phyloP scores from a whole-genome alignment of 768 basidiomycete genomes.

The Suillus subluteus region DNA sequence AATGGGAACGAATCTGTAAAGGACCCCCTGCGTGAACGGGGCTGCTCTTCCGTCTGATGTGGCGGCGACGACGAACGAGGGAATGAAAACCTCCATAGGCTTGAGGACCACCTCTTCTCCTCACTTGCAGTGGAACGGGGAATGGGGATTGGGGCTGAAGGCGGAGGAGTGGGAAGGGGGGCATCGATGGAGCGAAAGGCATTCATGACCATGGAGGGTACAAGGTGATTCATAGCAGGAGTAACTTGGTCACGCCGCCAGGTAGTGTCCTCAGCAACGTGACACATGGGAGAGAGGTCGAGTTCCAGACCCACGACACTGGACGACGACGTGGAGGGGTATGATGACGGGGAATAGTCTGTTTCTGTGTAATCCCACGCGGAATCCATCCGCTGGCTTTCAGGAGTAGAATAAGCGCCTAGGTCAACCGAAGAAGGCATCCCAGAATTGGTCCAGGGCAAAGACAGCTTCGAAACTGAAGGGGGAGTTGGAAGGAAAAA shows the following conservation, averaged over 20 bases:
- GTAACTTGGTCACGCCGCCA: constrained; percentile 35
- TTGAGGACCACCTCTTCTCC: constrained; percentile 37
- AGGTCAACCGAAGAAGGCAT: constrained; percentile 44
- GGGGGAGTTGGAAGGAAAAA: constrained; percentile 54
- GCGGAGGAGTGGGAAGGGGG: constrained; percentile 22
- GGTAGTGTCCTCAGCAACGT: constrained; percentile 33
- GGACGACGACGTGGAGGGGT: constrained; percentile 44
- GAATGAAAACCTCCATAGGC: constrained; percentile 40
- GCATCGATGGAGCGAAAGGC: constrained; percentile 18
- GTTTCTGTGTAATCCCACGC: constrained; percentile 52
- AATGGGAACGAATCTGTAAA: constrained; percentile 51
- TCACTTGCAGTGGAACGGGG: constrained; percentile 34
- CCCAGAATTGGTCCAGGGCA: constrained; percentile 34
- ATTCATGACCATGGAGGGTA: constrained; percentile 31
- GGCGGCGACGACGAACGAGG: constrained; percentile 33
- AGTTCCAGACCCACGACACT: constrained; percentile 38
- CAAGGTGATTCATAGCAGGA: constrained; percentile 29
- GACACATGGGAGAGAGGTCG: constrained; percentile 34
- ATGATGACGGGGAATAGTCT: constrained; percentile 50
- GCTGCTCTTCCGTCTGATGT: constrained; percentile 32
- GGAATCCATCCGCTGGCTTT: constrained; percentile 56
- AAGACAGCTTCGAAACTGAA: constrained; percentile 41
- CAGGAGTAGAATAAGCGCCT: constrained; percentile 43
- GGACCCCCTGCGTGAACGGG: constrained; percentile 33
- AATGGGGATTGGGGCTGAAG: constrained; percentile 35